Percentiles rank a stretch among this genome's conserved stretches.
phyloP scores from a whole-genome alignment of 805 yeast species.

The Nakazawaea populi region DNA sequence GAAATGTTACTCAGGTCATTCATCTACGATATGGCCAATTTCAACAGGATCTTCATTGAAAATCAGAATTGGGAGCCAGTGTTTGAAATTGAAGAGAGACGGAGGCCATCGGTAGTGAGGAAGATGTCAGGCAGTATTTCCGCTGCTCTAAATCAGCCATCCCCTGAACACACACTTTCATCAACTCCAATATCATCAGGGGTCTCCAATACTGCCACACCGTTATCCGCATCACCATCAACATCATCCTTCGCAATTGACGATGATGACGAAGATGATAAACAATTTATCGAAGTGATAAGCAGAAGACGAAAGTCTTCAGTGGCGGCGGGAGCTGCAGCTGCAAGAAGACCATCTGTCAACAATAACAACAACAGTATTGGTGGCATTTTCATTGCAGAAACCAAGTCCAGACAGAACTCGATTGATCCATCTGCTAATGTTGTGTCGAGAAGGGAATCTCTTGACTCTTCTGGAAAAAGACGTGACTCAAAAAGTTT shows the following conservation, averaged over 20 bases:
- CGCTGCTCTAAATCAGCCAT: not conserved
- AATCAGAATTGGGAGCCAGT: constrained; percentile 27
- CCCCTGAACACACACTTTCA: not conserved
- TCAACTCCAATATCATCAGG: constrained; percentile 11
- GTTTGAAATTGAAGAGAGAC: constrained; percentile 21
- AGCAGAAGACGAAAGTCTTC: constrained; percentile 26
- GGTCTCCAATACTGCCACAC: constrained; percentile 1
- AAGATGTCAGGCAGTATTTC: not conserved
- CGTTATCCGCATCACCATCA: constrained; percentile 1
- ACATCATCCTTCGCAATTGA: constrained; percentile 21
- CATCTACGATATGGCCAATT: constrained; percentile 25
- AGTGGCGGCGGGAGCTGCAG: constrained; percentile 12
- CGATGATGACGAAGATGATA: constrained; percentile 18
- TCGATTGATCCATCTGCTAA: not conserved
- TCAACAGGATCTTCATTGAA: constrained; percentile 36
- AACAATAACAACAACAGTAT: not conserved
- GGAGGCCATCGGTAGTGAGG: constrained; percentile 13
- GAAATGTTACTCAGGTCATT: constrained; percentile 27
- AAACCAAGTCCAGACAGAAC: not conserved
- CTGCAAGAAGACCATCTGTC: constrained; percentile 3
- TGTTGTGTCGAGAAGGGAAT: not conserved
- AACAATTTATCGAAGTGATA: constrained; percentile 27
- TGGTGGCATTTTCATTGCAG: not conserved
- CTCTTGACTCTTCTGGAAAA: not conserved
- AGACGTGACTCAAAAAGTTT: not conserved